Base-by-base conservation (phyloP, 169 alveolate species). In the Eimeria maxima region DNA sequence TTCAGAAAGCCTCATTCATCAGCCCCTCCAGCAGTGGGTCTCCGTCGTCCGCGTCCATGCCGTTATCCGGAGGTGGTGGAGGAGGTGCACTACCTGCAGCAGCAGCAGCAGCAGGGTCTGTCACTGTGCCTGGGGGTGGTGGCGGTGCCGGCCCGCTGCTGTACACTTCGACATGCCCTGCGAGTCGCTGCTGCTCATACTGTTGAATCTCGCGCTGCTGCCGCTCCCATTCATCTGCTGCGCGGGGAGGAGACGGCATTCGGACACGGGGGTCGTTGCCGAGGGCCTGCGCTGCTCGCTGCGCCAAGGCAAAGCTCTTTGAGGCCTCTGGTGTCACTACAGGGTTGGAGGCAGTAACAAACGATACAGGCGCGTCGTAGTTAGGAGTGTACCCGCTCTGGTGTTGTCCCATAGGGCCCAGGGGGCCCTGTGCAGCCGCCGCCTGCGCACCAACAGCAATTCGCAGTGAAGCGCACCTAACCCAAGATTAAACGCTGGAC, bases 391-490 rank as follows among this genome's bases (percentile, higher is more conserved):
- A 38, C 2, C 93, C 93, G n/a, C 45, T 42, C 57, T 57, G 63
- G 76, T 60, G 93, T 45, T 86, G 93, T 20, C 93, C 93, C 93
- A 86, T 86, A 8, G 93, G 93, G 24, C 93, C 93, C 80, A 86
- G 63, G 3, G 76, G 92, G 27, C 57, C 92, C 55, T 84, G 92
- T 8, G 92, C 63, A 1, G 93, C 93, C 38, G 93, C 27, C 78
- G 80, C 81, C 93, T 84, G 78, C 47, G 29, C 74, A 65, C 42
- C 69, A 65, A 3, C 74, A 65, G 20, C 10, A 53, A 53, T 14
- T 53, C 60, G 60, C 74, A 65, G 14, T 5, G 20, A 20, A 4
- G n/a, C 22, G n/a, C 74, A 29, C 74, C n/a, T 7, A 65, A 65
- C 42, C 42, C 42, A 24, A 13, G 14, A 65, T 33, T 73, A 73